phyloP scores from a whole-genome alignment of 2,329 filamentous ascomycete species.

The Trichoderma aggressivum region DNA sequence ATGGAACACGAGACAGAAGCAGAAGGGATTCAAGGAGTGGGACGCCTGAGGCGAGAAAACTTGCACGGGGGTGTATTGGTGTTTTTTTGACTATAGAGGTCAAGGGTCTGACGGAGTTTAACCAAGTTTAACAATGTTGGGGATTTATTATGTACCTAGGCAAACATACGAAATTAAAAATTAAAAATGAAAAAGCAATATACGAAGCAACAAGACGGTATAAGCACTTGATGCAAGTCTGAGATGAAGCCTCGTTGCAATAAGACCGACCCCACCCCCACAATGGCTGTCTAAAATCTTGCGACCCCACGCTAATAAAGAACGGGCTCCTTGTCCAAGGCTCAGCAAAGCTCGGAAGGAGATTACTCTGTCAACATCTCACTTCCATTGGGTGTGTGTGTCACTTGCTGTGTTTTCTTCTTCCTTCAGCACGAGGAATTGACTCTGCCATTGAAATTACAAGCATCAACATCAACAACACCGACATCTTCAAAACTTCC shows the following conservation, averaged over 20 bases:
- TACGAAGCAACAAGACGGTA: not conserved
- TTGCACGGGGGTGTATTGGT: not conserved
- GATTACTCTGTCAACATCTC: not conserved
- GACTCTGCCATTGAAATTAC: not conserved
- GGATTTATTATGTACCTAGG: not conserved
- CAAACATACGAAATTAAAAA: not conserved
- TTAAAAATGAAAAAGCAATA: not conserved
- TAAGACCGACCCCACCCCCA: slow-evolving; percentile 6
- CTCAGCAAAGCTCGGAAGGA: not conserved
- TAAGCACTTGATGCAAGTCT: not conserved
- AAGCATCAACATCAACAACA: not conserved
- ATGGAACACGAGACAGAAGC: slow-evolving; percentile 77
- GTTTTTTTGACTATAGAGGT: not conserved
- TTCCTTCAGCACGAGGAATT: not conserved
- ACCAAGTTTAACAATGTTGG: not conserved
- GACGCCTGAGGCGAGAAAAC: slow-evolving; percentile 28
- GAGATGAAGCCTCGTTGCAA: not conserved
- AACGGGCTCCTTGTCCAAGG: not conserved
- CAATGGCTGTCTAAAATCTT: not conserved
- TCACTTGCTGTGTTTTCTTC: not conserved
- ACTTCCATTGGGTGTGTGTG: not conserved
- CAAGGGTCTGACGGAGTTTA: not conserved
- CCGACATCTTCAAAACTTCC: not conserved
- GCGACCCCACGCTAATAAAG: slow-evolving; percentile 1
- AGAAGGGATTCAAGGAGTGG: slow-evolving; percentile 60